phyloP scores from a whole-genome alignment of 108 stramenopile genomes.

The Cyclotella choctawhatcheeana region DNA sequence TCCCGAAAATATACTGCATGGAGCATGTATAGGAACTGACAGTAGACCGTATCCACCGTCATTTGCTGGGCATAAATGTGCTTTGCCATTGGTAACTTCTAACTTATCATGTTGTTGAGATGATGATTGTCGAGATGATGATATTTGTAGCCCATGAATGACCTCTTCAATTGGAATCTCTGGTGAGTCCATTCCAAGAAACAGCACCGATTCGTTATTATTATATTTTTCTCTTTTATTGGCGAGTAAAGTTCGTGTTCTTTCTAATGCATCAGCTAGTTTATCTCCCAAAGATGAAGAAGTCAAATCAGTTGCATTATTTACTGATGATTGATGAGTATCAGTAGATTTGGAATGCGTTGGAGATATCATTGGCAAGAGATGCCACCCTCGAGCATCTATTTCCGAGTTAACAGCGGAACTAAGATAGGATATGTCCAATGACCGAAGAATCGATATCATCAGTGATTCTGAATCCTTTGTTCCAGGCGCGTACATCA shows the following conservation, averaged over 20 bases:
- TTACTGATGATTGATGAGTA: constrained; percentile 1
- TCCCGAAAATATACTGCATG: constrained; percentile 50
- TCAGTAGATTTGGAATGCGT: neutral
- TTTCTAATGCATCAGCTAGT: constrained; percentile 64
- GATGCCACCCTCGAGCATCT: constrained; percentile 33
- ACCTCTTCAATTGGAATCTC: constrained; percentile 78
- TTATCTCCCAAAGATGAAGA: constrained; percentile 71
- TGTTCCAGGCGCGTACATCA: constrained; percentile 72
- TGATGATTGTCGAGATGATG: constrained; percentile 10
- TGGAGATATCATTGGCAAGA: constrained; percentile 56
- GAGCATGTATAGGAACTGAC: constrained; percentile 64
- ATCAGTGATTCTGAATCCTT: constrained; percentile 43
- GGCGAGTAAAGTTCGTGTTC: constrained; percentile 38
- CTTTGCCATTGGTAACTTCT: constrained; percentile 21
- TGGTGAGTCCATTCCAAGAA: constrained; percentile 91
- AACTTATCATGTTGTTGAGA: neutral
- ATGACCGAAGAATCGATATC: constrained; percentile 14
- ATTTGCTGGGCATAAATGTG: constrained; percentile 74
- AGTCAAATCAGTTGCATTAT: constrained; percentile 49
- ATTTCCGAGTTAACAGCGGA: neutral
- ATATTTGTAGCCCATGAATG: constrained; percentile 49
- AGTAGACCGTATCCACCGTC: constrained; percentile 91
- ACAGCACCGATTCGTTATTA: constrained; percentile 56
- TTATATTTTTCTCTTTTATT: constrained; percentile 1
- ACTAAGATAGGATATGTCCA: neutral